Evolutionary conservation across 129 eudicot species (phyloP).

Genomic region (Pseudognaphalium luteoalbum): DNA sequence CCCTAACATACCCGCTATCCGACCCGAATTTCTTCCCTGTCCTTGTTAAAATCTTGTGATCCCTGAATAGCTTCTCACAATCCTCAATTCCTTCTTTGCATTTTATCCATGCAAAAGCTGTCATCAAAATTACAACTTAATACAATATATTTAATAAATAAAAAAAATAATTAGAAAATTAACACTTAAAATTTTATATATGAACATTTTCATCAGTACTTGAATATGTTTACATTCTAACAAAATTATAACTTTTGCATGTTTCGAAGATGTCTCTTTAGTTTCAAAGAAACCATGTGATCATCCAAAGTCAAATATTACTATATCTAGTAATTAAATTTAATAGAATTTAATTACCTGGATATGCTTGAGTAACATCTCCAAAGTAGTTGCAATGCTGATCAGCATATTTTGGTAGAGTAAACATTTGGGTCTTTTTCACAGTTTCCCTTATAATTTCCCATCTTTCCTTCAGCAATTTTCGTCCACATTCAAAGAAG

Average conservation of each 20-base stretch:
- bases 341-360: conserved; percentile 44
- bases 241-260: too few species aligned
- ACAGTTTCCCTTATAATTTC: conserved; percentile 50
- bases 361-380: conserved; percentile 47
- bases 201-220: neutral
- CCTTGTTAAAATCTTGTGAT: conserved; percentile 55
- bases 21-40: conserved; percentile 73
- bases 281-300: too few species aligned
- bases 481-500: conserved; percentile 47
- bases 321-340: too few species aligned
- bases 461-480: conserved; percentile 70
- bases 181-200: too few species aligned
- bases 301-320: too few species aligned
- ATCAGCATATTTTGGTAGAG: conserved; percentile 49
- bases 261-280: too few species aligned
- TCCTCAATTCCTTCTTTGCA: conserved; percentile 51
- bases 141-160: neutral
- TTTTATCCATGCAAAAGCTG: conserved; percentile 96
- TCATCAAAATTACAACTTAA: neutral
- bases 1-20: conserved; percentile 49
- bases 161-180: neutral
- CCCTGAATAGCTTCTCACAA: conserved; percentile 51
- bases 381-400: conserved; percentile 57
- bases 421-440: conserved; percentile 33
- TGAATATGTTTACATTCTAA: too few species aligned